A percentile compares a stretch with the other conserved stretches of the same genome.
phyloP scores from a whole-genome alignment of 345 rosid genomes.

The Toxicodendron radicans region DNA sequence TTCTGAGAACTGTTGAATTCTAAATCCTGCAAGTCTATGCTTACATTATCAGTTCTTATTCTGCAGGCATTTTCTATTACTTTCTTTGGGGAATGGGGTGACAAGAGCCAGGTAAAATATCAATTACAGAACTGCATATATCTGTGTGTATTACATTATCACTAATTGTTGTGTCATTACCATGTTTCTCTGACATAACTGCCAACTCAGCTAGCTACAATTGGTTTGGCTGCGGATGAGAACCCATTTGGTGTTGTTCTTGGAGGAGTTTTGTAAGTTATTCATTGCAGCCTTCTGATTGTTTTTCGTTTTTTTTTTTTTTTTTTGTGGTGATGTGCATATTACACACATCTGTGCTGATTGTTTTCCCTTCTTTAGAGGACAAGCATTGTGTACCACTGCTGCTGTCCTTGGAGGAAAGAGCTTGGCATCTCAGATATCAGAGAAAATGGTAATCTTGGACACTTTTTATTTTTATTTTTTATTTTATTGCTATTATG shows the following conservation, averaged over 20 bases:
- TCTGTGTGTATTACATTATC: background rate
- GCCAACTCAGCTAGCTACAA: slow-evolving; percentile 76
- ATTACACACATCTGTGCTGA: background rate
- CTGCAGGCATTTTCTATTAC: slow-evolving; percentile 92
- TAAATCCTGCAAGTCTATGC: slow-evolving; percentile 1
- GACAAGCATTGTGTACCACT: slow-evolving; percentile 83
- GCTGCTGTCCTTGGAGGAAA: slow-evolving; percentile 97
- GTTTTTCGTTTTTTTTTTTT: background rate
- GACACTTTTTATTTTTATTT: slow-evolving; percentile 1
- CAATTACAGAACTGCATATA: slow-evolving; percentile 2
- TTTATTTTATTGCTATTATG: background rate
- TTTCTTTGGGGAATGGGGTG: slow-evolving; percentile 98
- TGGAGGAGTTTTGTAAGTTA: slow-evolving; percentile 77
- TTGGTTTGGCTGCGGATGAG: slow-evolving; percentile 97
- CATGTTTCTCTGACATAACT: slow-evolving; percentile 13
- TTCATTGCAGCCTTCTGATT: slow-evolving; percentile 8
- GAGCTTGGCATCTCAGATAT: slow-evolving; percentile 95
- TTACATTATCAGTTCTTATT: slow-evolving; percentile 14
- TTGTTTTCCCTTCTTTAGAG: slow-evolving; percentile 45
- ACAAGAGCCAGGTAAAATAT: slow-evolving; percentile 82
- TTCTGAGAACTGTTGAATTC: background rate
- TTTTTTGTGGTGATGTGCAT: background rate
- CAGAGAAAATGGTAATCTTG: slow-evolving; percentile 68
- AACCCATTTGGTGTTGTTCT: slow-evolving; percentile 86
- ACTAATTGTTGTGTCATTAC: slow-evolving; percentile 15